These are phyloP conservation scores for Stipa capillata DNA, from an alignment of 176 grass and related monocot species.

Conservation along the genomic window DNA sequence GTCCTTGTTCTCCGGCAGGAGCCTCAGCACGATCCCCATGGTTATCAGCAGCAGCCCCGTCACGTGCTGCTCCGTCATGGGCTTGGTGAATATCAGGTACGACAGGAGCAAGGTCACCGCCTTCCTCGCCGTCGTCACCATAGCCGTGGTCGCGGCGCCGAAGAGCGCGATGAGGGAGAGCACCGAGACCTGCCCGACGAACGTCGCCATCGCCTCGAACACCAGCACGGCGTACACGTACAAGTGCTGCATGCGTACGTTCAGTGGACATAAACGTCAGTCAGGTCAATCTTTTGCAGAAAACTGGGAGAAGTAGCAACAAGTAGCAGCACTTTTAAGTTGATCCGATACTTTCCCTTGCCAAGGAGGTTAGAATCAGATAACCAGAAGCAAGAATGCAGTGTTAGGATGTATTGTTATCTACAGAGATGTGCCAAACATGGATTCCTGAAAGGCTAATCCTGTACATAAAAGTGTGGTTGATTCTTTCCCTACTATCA, in stretches of 20 bases:
- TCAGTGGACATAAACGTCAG: neutral
- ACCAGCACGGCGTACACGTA: constrained; percentile 90
- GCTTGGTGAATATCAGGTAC: constrained; percentile 95
- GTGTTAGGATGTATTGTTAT: constrained; percentile 1
- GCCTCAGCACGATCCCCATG: constrained; percentile 84
- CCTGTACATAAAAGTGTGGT: neutral
- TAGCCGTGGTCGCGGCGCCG: constrained; percentile 71
- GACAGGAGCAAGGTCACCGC: constrained; percentile 82
- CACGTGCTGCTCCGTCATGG: constrained; percentile 73
- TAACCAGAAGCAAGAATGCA: neutral
- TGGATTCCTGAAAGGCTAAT: neutral
- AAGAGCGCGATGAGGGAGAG: constrained; percentile 88
- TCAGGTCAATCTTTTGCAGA: neutral
- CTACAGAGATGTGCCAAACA: neutral
- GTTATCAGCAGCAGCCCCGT: constrained; percentile 63
- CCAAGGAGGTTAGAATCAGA: neutral
- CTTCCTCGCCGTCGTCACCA: constrained; percentile 89
- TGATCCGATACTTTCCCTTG: neutral
- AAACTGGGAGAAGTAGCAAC: neutral
- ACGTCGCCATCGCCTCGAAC: constrained; percentile 91
- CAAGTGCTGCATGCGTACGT: constrained; percentile 46
- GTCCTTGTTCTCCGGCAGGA: constrained; percentile 66
- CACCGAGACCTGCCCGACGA: constrained; percentile 89
- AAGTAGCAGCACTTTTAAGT: neutral
- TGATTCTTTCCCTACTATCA: constrained; percentile 24